Percentiles rank a stretch among this genome's conserved stretches.
phyloP scores from a whole-genome alignment of 176 grass and related monocot genomes.

The Puccinellia tenuiflora region DNA sequence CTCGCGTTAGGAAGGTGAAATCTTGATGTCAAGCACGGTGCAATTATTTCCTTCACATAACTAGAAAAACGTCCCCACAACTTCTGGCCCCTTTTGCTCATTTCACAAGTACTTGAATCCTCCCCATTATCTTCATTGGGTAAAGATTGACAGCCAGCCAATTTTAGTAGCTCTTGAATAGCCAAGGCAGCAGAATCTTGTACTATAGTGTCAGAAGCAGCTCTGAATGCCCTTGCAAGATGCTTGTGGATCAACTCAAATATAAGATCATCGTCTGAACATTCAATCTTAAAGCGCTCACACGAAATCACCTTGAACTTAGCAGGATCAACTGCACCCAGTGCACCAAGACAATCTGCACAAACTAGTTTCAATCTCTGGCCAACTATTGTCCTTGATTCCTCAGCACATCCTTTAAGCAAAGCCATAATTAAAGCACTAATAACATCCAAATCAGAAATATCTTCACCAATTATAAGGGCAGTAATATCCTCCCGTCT shows the following conservation, averaged over 20 bases:
- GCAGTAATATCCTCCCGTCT: slow-evolving; percentile 80
- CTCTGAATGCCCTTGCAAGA: slow-evolving; percentile 93
- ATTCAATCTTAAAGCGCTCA: slow-evolving; percentile 97
- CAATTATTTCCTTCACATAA: slow-evolving; percentile 97
- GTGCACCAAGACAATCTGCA: slow-evolving; percentile 87
- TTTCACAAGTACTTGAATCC: slow-evolving; percentile 37
- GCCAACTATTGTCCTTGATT: slow-evolving; percentile 83
- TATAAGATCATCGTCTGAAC: slow-evolving; percentile 98
- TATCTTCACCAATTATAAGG: slow-evolving; percentile 73
- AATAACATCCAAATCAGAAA: slow-evolving; percentile 73
- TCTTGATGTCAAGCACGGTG: slow-evolving; percentile 89
- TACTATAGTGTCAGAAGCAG: slow-evolving; percentile 79
- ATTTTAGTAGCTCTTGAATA: slow-evolving; percentile 92
- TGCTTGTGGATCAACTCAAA: slow-evolving; percentile 99
- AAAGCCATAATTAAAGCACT: slow-evolving; percentile 86
- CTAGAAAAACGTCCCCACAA: slow-evolving; percentile 87
- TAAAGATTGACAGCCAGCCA: slow-evolving; percentile 79
- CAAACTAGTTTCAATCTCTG: slow-evolving; percentile 82
- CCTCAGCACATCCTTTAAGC: slow-evolving; percentile 83
- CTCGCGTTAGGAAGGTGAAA: slow-evolving; percentile 60
- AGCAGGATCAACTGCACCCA: slow-evolving; percentile 94
- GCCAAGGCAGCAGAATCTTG: slow-evolving; percentile 97
- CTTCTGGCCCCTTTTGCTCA: slow-evolving; percentile 69
- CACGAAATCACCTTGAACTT: slow-evolving; percentile 75
- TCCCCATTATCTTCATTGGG: slow-evolving; percentile 32